Conservation (phyloP, 352 stramenopile genomes). For the Phytopythium mirpurense region DNA sequence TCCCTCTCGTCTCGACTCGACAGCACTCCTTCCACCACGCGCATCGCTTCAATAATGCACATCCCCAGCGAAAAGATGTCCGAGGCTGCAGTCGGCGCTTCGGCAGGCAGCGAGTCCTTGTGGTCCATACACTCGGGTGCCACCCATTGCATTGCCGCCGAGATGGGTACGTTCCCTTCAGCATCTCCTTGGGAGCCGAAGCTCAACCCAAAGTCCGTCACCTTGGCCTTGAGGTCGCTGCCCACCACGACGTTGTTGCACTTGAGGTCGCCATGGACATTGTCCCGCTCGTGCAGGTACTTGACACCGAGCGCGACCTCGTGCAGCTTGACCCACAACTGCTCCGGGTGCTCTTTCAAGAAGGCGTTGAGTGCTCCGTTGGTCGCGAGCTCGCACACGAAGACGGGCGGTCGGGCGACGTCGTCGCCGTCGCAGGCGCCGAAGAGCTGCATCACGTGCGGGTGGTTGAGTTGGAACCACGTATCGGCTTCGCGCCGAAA, state of each 20-base stretch:
- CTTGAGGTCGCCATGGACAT: background rate
- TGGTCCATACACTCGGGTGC: too few relatives aligned
- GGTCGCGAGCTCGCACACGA: background rate
- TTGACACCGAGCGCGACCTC: slow-evolving; percentile 5
- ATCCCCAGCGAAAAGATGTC: background rate
- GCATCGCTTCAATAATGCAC: slow-evolving; percentile 1
- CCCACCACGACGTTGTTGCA: slow-evolving; percentile 1
- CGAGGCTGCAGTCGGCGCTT: slow-evolving; percentile 13
- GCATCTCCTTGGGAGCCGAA: too few relatives aligned
- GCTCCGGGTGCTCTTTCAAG: slow-evolving; percentile 2
- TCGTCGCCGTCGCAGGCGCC: background rate
- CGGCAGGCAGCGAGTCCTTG: background rate
- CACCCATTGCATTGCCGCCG: too few relatives aligned
- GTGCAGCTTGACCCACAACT: slow-evolving; percentile 3
- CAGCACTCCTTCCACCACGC: background rate
- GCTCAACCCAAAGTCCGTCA: background rate
- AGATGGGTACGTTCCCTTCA: background rate
- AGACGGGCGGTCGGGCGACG: background rate
- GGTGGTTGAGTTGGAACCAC: slow-evolving; percentile 11
- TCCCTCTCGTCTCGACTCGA: too few relatives aligned
- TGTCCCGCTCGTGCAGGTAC: slow-evolving; percentile 1
- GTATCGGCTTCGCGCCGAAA: too few relatives aligned
- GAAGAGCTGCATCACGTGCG: slow-evolving; percentile 2
- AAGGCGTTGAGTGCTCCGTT: slow-evolving; percentile 13
- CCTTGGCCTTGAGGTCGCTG: background rate